Evolutionary conservation across 2,329 filamentous ascomycete genomes (phyloP).

Genomic region (Trichoderma lentiforme): DNA sequence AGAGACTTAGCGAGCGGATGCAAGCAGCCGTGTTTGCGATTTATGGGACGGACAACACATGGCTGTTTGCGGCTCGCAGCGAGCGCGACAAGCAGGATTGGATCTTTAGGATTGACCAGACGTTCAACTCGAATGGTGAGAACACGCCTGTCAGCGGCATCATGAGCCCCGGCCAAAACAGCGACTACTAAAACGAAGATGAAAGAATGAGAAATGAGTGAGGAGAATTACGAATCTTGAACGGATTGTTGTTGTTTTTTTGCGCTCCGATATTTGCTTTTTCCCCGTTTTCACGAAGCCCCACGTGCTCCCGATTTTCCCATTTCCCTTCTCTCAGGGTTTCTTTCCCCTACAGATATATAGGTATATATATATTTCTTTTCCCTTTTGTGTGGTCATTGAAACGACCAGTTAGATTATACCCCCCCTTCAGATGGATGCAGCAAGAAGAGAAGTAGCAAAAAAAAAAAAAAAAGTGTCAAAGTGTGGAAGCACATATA

Average conservation of each 20-base stretch:
- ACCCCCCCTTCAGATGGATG: conserved; percentile 14
- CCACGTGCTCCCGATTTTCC: not conserved
- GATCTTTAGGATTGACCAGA: conserved; percentile 93
- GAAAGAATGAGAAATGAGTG: conserved; percentile 12
- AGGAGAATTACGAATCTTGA: conserved; percentile 8
- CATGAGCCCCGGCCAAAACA: conserved; percentile 34
- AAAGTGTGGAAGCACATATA: not conserved
- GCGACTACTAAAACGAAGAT: conserved; percentile 28
- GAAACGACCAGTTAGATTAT: conserved; percentile 16
- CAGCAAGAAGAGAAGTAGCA: not conserved
- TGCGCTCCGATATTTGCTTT: not conserved
- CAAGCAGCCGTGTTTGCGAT: conserved; percentile 83
- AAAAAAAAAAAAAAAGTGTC: not conserved
- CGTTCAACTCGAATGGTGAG: conserved; percentile 51
- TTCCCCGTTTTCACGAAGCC: not conserved
- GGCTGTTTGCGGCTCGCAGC: conserved; percentile 84
- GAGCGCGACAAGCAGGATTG: conserved; percentile 95
- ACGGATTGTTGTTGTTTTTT: not conserved
- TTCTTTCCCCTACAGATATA: not conserved
- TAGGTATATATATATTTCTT: not conserved
- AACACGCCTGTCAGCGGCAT: conserved; percentile 39
- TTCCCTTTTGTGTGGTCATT: conserved; percentile 13
- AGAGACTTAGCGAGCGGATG: conserved; percentile 55
- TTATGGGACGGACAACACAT: conserved; percentile 92
- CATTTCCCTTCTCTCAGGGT: not conserved